These are phyloP conservation scores for Cladophialophora immunda DNA, from an alignment of 2,329 filamentous ascomycete genomes.

Conservation along the genomic window DNA sequence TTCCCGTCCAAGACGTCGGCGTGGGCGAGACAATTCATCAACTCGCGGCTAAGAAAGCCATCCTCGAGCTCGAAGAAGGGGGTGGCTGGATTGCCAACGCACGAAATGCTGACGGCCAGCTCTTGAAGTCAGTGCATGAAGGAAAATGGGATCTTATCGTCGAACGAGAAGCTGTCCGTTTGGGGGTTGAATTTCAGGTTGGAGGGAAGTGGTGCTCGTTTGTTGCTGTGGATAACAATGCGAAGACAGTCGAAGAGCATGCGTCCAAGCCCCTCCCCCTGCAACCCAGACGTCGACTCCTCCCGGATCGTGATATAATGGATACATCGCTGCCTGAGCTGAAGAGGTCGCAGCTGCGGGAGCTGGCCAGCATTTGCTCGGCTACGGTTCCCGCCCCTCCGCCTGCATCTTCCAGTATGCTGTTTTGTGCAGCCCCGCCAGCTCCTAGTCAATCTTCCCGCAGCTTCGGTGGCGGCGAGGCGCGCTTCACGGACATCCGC, in stretches of 20 bases:
- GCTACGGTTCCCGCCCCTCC: no score
- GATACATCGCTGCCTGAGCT: no score
- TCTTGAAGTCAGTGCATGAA: constrained; percentile 58
- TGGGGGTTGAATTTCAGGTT: constrained; percentile 73
- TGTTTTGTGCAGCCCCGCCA: no score
- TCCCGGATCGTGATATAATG: no score
- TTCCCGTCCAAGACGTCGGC: constrained; percentile 65
- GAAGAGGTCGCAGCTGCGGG: no score
- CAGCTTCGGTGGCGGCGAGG: no score
- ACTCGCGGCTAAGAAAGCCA: constrained; percentile 73
- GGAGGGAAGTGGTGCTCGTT: constrained; percentile 77
- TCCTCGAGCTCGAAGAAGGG: constrained; percentile 74
- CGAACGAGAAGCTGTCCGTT: constrained; percentile 70
- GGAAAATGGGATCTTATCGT: constrained; percentile 67
- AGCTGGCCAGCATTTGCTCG: no score
- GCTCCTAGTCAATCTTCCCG: no score
- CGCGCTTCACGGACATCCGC: no score
- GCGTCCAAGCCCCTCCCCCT: no score
- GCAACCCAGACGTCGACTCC: no score
- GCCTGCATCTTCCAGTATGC: no score
- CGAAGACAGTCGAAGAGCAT: neutral
- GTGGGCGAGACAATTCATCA: constrained; percentile 70
- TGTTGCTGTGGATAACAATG: constrained; percentile 66
- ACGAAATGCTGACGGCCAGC: constrained; percentile 55
- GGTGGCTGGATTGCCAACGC: constrained; percentile 70